Conservation (phyloP, 228 moss, liverwort and hornwort species). For the Sphagnum fallax region DNA sequence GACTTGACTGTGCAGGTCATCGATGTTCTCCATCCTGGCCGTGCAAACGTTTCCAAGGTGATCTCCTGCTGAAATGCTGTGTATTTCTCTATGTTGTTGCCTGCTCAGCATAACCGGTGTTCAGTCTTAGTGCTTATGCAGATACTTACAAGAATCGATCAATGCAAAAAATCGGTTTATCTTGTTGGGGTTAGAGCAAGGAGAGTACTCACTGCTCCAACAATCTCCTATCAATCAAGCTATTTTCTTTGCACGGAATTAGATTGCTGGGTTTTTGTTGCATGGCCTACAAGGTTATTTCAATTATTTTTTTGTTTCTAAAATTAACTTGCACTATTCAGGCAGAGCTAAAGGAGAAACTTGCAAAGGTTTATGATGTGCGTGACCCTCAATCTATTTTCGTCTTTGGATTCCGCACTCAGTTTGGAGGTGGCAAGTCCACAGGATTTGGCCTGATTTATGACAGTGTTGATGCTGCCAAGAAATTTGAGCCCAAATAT, state of each 20-base stretch:
- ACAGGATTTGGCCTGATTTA: constrained; percentile 88
- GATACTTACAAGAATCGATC: too few relatives aligned
- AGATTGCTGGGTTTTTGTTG: too few relatives aligned
- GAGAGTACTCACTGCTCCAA: too few relatives aligned
- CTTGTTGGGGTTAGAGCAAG: too few relatives aligned
- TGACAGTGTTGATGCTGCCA: constrained; percentile 53
- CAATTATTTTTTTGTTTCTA: too few relatives aligned
- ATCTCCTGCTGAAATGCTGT: background rate
- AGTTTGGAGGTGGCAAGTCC: constrained; percentile 94
- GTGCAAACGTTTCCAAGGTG: constrained; percentile 94
- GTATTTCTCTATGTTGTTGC: too few relatives aligned
- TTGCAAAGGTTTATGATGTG: constrained; percentile 78
- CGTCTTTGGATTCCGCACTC: constrained; percentile 93
- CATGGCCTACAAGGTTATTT: too few relatives aligned
- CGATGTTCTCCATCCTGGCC: constrained; percentile 81
- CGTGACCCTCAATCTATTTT: constrained; percentile 69
- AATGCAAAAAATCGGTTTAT: too few relatives aligned
- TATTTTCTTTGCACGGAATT: too few relatives aligned
- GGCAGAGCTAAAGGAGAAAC: constrained; percentile 95
- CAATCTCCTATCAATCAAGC: too few relatives aligned
- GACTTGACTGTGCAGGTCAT: constrained; percentile 37
- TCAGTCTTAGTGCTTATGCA: too few relatives aligned
- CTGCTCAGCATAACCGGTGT: too few relatives aligned
- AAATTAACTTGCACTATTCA: constrained; percentile 2
- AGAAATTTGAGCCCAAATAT: constrained; percentile 73